Base-by-base conservation (phyloP, 768 basidiomycete genomes). In the Tricholoma hemisulphureum region DNA sequence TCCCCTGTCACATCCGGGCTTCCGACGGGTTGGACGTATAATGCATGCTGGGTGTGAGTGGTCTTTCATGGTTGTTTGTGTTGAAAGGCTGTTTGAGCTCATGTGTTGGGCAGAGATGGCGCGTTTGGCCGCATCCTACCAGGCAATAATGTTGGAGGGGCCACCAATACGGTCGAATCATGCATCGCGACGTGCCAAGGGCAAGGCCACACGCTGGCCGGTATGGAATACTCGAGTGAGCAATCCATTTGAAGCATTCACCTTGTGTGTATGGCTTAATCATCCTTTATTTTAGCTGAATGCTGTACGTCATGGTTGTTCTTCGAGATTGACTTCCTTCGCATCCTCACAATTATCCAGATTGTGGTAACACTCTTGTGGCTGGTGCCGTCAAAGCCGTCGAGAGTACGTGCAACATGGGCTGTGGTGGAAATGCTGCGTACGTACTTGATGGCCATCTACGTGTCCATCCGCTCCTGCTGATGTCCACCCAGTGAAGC, bases 351-450 rank as follows among this genome's bases (percentile, higher is more conserved):
- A 57, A 28, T 57, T 29, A 21, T 34, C 18, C 14, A 89, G 88
- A 85, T 72, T 95, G 93, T 62, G 90, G 89, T 2, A 78, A 91
- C 65, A 71, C 75, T 10, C 73, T 93, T 48, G 74, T 85, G 11
- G 77, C 82, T 28, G 87, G 86, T 9, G 90, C 88, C 1, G 81
- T 78, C 1, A 49, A 64, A 14, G 80, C 79, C 0, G 59, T 74
- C 1, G 79, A 80, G 1, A 69, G 73, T 3, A 78, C 78, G 32
- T 95, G 93, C 66, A 83, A 80, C 67, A 90, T 88, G 87, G 78
- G 77, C 0, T 95, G 93, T 59, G 79, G 79, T 16, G 93, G 91
- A 21, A 86, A 85, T 57, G 35, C 82, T 10, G 76, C 81, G 89
- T 88, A 61, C 63, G 86, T 68, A 0, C 39, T 59, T n/a, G 59